Base-by-base conservation (phyloP, 495 filamentous ascomycete species). In the Aspergillus affinis region DNA sequence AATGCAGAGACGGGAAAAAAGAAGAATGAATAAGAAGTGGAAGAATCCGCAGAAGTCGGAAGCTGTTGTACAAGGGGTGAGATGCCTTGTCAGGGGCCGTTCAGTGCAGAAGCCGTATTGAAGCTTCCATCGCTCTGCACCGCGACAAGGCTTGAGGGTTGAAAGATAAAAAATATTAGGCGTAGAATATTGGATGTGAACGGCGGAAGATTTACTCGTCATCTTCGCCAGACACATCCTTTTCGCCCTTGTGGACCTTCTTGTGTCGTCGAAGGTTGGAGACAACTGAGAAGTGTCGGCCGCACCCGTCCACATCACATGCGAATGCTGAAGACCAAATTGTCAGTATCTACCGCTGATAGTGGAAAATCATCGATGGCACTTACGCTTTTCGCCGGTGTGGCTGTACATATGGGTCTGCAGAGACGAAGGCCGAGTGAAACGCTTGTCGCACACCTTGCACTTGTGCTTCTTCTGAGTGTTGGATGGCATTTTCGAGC, bases 391-490 rank as follows among this genome's bases (percentile, higher is more conserved):
- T 75, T 98, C 95, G 67, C 94, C 94, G 53, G 94, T 98, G 73
- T 98, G 94, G 72, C 92, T 97, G 76, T 98, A 98, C 87, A 97
- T 98, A 69, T 98, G 94, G 23, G 94, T 98, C 66, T 97, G 95
- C 32, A 98, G 74, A 7, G 94, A 98, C 69, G 93, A 97, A 0
- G 94, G 94, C 45, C 94, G 85, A 10, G 94, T 98, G 73, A 98
- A 98, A 8, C 94, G 86, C 85, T 98, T 98, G 77, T 98, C 94
- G 80, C 94, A 98, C 53, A 98, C 90, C 81, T 97, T 98, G 83
- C 94, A 98, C 77, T 97, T 97, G 79, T 98, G 94, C 81, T 98
- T 98, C 86, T 98, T 98, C 70, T 98, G 93, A 27, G 94, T 92
- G 77, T 90, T 95, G 21, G 92, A 93, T 10, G 91, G 90, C 51